Evolutionary conservation across 352 stramenopile genomes (phyloP).

Genomic region (Blastocystis sp.): DNA sequence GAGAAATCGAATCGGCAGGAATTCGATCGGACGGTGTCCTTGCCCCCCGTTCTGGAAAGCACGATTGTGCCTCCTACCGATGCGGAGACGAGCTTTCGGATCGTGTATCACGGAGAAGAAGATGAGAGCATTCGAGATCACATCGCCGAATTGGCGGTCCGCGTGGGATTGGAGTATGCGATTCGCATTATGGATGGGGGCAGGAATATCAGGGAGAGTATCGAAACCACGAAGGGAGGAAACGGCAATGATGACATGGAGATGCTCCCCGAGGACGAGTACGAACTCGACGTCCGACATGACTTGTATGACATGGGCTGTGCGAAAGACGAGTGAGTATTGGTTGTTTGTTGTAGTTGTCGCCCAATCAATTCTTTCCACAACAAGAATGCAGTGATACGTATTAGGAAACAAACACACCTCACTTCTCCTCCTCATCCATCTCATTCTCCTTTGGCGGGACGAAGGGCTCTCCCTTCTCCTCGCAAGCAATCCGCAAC

Average conservation of each 20-base stretch:
- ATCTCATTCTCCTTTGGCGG: background rate
- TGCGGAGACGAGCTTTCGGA: background rate
- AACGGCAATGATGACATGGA: background rate
- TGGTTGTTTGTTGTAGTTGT: constrained; percentile 13
- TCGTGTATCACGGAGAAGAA: constrained; percentile 17
- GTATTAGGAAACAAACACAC: background rate
- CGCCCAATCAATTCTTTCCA: too few species aligned
- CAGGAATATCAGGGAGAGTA: background rate
- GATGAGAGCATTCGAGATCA: background rate
- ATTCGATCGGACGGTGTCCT: background rate
- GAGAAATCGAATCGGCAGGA: constrained; percentile 17
- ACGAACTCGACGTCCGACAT: background rate
- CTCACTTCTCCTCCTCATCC: background rate
- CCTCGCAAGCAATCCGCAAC: background rate
- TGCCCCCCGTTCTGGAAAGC: background rate
- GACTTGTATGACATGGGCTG: constrained; percentile 4
- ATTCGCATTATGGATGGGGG: background rate
- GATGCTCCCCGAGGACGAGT: background rate
- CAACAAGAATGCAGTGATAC: too few species aligned
- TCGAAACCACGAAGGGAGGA: background rate
- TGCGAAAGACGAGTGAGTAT: background rate
- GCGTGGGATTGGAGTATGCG: background rate
- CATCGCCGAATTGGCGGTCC: background rate
- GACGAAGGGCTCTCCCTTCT: background rate
- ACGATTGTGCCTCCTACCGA: background rate